Conservation (phyloP, 2,329 filamentous ascomycete species). For the Helminthosporium solani region DNA sequence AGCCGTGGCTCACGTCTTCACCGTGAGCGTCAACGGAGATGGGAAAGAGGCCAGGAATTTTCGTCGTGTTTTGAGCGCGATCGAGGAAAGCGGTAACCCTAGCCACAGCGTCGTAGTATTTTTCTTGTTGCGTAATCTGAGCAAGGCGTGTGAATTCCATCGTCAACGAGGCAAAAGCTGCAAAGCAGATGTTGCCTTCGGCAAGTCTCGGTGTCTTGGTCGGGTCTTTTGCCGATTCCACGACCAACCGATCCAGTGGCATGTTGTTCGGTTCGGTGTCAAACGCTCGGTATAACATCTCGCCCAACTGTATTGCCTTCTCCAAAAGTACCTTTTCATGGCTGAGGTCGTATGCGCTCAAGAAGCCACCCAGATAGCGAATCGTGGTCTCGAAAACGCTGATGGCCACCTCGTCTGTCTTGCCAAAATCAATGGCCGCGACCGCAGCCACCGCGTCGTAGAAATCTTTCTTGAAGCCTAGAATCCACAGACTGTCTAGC, state of each 20-base stretch:
- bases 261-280: slow-evolving; percentile 47
- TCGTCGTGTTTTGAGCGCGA: slow-evolving; percentile 30
- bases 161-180: slow-evolving; percentile 49
- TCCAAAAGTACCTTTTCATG: slow-evolving; percentile 35
- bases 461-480: slow-evolving; percentile 51
- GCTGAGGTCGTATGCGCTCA: slow-evolving; percentile 43
- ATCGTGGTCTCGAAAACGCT: slow-evolving; percentile 57
- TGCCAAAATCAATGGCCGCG: slow-evolving; percentile 48
- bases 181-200: slow-evolving; percentile 46
- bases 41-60: slow-evolving; percentile 41
- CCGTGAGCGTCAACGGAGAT: slow-evolving; percentile 42
- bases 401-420: slow-evolving; percentile 41
- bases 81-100: slow-evolving; percentile 36
- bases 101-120: slow-evolving; percentile 41
- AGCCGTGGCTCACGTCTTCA: slow-evolving; percentile 27
- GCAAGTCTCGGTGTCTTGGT: slow-evolving; percentile 33
- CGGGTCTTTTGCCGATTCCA: slow-evolving; percentile 36
- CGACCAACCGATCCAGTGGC: slow-evolving; percentile 47
- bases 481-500: slow-evolving; percentile 51
- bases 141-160: slow-evolving; percentile 44
- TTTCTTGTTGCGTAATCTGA: slow-evolving; percentile 38
- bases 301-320: slow-evolving; percentile 42
- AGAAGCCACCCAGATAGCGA: slow-evolving; percentile 40
- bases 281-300: slow-evolving; percentile 51
- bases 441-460: slow-evolving; percentile 49